Percentiles rank a stretch among this genome's conserved stretches.
Conservation (phyloP, 1,284 basidiomycete genomes). For the Boletus semigastroideus region DNA sequence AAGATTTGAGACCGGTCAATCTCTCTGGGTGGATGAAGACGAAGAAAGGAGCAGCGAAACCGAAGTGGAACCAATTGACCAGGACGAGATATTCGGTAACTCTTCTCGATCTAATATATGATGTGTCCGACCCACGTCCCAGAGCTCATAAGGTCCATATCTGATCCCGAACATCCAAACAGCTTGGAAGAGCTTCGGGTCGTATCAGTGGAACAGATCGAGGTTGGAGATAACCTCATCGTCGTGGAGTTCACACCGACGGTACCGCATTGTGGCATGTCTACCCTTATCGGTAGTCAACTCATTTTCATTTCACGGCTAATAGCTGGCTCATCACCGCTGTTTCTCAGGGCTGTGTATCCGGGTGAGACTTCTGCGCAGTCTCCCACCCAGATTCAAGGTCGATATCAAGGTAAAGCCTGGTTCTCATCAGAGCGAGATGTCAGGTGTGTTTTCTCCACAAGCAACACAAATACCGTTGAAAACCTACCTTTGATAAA, state of each 20-base stretch:
- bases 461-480: neutral
- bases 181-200: slow-evolving; percentile 97
- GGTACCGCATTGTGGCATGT: slow-evolving; percentile 98
- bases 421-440: slow-evolving; percentile 94
- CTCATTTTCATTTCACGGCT: neutral
- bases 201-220: slow-evolving; percentile 88
- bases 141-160: slow-evolving; percentile 93
- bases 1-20: slow-evolving; percentile 35
- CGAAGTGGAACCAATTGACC: slow-evolving; percentile 62
- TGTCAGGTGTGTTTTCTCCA: slow-evolving; percentile 58
- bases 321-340: slow-evolving; percentile 1
- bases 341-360: slow-evolving; percentile 77
- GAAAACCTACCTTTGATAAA: slow-evolving; percentile 27
- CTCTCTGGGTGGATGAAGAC: slow-evolving; percentile 53
- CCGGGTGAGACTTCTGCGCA: slow-evolving; percentile 86
- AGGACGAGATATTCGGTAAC: slow-evolving; percentile 68
- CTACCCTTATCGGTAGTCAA: slow-evolving; percentile 81
- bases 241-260: slow-evolving; percentile 94
- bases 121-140: neutral
- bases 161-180: slow-evolving; percentile 96
- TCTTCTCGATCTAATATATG: slow-evolving; percentile 2
- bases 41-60: slow-evolving; percentile 25
- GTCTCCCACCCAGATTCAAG: slow-evolving; percentile 91
- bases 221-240: slow-evolving; percentile 71
- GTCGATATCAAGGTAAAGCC: slow-evolving; percentile 92